Percentiles rank a stretch among this genome's conserved stretches.
Conservation (phyloP, 139 green algal genomes). For the Zygnema cylindricum region DNA sequence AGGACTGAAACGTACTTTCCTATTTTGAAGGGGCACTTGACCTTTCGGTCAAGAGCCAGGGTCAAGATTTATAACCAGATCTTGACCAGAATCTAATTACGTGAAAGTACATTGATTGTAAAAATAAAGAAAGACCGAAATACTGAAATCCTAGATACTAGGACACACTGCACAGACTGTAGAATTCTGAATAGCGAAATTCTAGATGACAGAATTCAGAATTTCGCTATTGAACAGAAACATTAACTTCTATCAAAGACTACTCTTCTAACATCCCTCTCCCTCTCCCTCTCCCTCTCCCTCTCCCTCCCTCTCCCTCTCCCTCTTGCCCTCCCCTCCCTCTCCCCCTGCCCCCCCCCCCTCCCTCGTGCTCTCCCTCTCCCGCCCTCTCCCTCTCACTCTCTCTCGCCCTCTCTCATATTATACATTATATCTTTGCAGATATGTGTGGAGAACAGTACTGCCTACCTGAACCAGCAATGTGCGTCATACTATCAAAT, state of each 20-base stretch:
- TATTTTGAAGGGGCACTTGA: no score
- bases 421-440: neutral
- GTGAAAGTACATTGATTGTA: no score
- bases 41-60: no score
- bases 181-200: no score
- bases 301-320: neutral
- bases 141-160: no score
- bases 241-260: neutral
- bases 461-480: neutral
- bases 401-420: neutral
- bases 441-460: neutral
- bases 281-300: neutral
- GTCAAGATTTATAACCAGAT: no score
- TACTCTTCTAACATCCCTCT: neutral
- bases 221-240: no score
- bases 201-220: no score
- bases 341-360: neutral
- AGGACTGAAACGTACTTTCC: no score
- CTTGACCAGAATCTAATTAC: no score
- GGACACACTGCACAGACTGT: no score
- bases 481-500: neutral
- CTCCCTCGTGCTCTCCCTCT: neutral
- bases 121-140: no score
- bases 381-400: neutral
- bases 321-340: slow-evolving; percentile 2